These are phyloP conservation scores for Collybia sordida DNA, from an alignment of 768 basidiomycete genomes.

Conservation along the genomic window DNA sequence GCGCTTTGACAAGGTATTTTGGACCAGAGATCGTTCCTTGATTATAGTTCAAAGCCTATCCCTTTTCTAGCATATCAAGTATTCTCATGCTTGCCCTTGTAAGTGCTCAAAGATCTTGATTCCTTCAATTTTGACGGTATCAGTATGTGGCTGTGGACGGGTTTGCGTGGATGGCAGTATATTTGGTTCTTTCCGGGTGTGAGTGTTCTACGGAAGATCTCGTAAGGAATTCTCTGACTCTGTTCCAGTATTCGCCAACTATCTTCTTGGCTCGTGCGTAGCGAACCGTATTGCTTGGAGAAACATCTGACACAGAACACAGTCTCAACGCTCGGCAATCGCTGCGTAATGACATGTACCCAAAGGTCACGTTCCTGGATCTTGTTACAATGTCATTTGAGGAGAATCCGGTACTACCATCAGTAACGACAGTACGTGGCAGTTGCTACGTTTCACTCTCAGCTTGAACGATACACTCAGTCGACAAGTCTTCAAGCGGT, in stretches of 20 bases:
- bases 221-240: neutral
- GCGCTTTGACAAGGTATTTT: constrained; percentile 11
- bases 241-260: constrained; percentile 9
- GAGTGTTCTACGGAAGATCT: neutral
- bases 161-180: constrained; percentile 12
- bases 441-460: neutral
- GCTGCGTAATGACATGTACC: constrained; percentile 10
- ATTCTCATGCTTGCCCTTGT: constrained; percentile 10
- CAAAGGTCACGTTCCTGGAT: constrained; percentile 7
- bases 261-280: constrained; percentile 9
- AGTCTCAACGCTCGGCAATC: constrained; percentile 8
- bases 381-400: neutral
- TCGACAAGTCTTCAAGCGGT: no score
- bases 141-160: constrained; percentile 6
- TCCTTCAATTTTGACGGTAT: neutral
- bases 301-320: neutral
- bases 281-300: neutral
- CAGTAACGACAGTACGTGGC: constrained; percentile 1
- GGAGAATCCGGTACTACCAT: neutral
- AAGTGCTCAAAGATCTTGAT: neutral
- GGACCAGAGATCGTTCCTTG: neutral
- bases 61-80: constrained; percentile 2
- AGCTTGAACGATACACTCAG: no score
- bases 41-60: neutral
- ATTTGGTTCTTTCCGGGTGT: constrained; percentile 6